Evolutionary conservation across 192 early-diverging fungal genomes (phyloP).

Genomic region (Entomortierella parvispora): DNA sequence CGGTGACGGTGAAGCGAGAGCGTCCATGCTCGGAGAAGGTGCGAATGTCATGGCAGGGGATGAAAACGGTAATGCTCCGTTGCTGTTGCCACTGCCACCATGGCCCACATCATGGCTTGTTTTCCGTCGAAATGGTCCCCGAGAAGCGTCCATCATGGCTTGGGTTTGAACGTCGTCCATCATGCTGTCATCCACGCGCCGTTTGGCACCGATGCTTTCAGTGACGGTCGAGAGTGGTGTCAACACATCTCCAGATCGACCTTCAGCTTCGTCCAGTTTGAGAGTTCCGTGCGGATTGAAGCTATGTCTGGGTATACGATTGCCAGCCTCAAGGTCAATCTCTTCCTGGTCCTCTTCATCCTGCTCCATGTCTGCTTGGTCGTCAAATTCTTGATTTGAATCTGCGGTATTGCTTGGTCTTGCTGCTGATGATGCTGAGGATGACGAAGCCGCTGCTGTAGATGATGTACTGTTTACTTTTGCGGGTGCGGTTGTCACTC

Average conservation of each 20-base stretch:
- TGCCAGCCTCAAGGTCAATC: conserved; percentile 42
- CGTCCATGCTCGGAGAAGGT: background rate
- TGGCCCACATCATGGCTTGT: conserved; percentile 41
- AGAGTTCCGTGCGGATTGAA: conserved; percentile 1
- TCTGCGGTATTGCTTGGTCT: background rate
- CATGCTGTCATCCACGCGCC: conserved; percentile 22
- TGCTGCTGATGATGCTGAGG: background rate
- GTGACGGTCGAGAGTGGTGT: conserved; percentile 15
- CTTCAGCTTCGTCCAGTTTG: conserved; percentile 27
- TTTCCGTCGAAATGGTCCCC: conserved; percentile 50
- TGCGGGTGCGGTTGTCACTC: background rate
- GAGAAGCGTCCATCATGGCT: conserved; percentile 11
- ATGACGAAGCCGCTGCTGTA: background rate
- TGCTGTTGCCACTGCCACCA: background rate
- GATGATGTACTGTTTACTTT: conserved; percentile 2
- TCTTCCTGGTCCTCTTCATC: conserved; percentile 37
- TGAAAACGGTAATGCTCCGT: conserved; percentile 1
- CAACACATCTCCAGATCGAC: conserved; percentile 25
- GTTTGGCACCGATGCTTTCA: conserved; percentile 34
- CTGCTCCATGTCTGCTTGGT: conserved; percentile 30
- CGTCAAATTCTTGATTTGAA: conserved; percentile 19
- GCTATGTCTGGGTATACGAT: conserved; percentile 13
- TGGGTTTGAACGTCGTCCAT: conserved; percentile 35
- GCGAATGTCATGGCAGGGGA: background rate
- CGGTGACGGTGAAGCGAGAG: conserved; percentile 17